phyloP scores from a whole-genome alignment of 2,329 filamentous ascomycete genomes.

The Diplodia mutila region DNA sequence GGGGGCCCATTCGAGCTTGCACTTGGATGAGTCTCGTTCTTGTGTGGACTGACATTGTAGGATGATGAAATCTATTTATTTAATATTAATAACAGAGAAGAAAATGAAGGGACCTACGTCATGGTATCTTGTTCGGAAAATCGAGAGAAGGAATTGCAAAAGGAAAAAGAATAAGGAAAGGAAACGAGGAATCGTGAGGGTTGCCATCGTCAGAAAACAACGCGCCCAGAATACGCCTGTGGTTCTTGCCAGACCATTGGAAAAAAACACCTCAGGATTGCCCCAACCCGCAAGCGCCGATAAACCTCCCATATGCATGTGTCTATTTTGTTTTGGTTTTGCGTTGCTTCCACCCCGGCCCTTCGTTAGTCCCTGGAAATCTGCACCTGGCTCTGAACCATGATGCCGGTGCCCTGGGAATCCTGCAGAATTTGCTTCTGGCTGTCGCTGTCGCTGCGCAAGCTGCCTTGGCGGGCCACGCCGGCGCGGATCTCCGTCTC shows the following conservation, averaged over 20 bases:
- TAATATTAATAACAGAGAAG: background rate
- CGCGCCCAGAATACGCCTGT: background rate
- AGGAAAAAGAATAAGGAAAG: background rate
- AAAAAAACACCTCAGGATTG: background rate
- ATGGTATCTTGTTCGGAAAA: background rate
- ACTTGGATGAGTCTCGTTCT: background rate
- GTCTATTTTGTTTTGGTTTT: slow-evolving; percentile 1
- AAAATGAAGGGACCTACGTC: background rate
- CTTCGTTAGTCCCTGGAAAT: slow-evolving; percentile 4
- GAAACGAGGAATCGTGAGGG: background rate
- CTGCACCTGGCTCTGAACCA: slow-evolving; percentile 27
- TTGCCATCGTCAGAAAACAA: background rate
- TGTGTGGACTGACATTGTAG: background rate
- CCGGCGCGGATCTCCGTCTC: slow-evolving; percentile 19
- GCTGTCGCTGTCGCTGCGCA: slow-evolving; percentile 19
- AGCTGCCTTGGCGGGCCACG: background rate
- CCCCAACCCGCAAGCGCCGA: background rate
- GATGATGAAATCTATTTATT: background rate
- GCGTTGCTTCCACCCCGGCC: background rate
- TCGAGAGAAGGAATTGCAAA: background rate
- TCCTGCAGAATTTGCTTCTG: slow-evolving; percentile 63
- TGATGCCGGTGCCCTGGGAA: slow-evolving; percentile 11
- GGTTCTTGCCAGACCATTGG: background rate
- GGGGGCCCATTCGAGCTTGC: background rate
- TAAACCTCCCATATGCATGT: background rate